Conservation (phyloP, 2,329 filamentous ascomycete genomes). For the Colletotrichum filicis region DNA sequence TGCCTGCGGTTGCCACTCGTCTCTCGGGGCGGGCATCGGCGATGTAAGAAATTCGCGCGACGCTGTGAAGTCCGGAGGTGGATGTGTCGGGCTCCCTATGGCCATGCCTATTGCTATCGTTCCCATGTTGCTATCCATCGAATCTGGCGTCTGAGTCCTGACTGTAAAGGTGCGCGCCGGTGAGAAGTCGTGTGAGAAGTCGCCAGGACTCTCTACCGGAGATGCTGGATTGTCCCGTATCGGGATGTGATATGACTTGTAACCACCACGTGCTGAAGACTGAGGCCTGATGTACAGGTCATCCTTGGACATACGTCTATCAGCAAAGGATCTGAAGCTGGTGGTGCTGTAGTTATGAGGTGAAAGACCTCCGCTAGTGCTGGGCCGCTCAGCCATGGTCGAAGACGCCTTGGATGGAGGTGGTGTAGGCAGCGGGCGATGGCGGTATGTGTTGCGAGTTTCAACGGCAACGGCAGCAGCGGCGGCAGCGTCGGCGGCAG, state of each 20-base stretch:
- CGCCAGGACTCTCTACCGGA: constrained; percentile 52
- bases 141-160: constrained; percentile 56
- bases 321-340: constrained; percentile 42
- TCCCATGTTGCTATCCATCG: constrained; percentile 49
- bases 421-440: constrained; percentile 38
- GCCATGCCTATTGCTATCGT: constrained; percentile 76
- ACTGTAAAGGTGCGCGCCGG: constrained; percentile 47
- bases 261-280: constrained; percentile 44
- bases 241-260: constrained; percentile 53
- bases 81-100: constrained; percentile 73
- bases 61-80: constrained; percentile 42
- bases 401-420: constrained; percentile 34
- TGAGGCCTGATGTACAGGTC: constrained; percentile 49
- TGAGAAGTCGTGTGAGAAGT: constrained; percentile 43
- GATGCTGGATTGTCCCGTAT: constrained; percentile 55
- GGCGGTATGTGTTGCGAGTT: constrained; percentile 37
- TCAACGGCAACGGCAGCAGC: constrained; percentile 41
- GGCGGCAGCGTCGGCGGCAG: constrained; percentile 44
- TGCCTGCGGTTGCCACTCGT: constrained; percentile 43
- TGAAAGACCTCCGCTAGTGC: constrained; percentile 51
- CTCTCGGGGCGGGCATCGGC: constrained; percentile 15
- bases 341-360: constrained; percentile 39
- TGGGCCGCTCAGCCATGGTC: constrained; percentile 50
- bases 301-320: constrained; percentile 59
- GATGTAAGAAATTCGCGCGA: background rate